phyloP scores from a whole-genome alignment of 345 rosid genomes.

The Arabidopsis thaliana region DNA sequence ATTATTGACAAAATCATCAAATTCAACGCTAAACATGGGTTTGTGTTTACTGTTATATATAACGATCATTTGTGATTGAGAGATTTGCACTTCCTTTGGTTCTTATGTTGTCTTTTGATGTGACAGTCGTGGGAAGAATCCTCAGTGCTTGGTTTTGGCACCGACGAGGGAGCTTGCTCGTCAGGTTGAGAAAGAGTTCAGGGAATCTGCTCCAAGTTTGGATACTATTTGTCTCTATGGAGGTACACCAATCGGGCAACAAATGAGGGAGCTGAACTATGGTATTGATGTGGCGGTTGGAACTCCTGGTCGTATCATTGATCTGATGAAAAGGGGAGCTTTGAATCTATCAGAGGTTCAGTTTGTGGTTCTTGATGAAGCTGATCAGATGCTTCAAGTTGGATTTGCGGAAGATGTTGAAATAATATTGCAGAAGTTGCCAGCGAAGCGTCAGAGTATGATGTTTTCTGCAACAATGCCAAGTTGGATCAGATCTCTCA shows the following conservation, averaged over 20 bases:
- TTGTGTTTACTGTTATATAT: background rate
- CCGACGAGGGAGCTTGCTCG: conserved; percentile 97
- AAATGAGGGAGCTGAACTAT: conserved; percentile 77
- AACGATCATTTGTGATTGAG: background rate
- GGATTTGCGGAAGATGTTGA: conserved; percentile 97
- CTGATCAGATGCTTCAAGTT: conserved; percentile 98
- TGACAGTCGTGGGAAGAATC: conserved; percentile 80
- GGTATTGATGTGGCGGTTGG: conserved; percentile 95
- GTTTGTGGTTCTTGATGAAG: conserved; percentile 90
- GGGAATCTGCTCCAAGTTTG: conserved; percentile 78
- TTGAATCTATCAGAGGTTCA: conserved; percentile 77
- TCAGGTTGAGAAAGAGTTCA: conserved; percentile 91
- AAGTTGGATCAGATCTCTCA: conserved; percentile 75
- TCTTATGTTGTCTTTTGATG: conserved; percentile 20
- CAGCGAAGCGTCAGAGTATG: conserved; percentile 82
- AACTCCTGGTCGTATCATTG: conserved; percentile 97
- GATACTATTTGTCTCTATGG: conserved; percentile 91
- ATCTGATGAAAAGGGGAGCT: conserved; percentile 87
- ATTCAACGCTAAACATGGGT: conserved; percentile 90
- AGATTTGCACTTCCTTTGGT: background rate
- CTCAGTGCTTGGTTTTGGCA: conserved; percentile 86
- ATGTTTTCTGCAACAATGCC: conserved; percentile 99
- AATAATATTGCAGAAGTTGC: conserved; percentile 69
- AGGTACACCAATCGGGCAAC: conserved; percentile 74
- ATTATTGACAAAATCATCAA: conserved; percentile 75